A percentile compares a stretch with the other conserved stretches of the same genome.
Evolutionary conservation across 208 protist genomes (phyloP).

Genomic region (Herpetomonas samuelpessoai): DNA sequence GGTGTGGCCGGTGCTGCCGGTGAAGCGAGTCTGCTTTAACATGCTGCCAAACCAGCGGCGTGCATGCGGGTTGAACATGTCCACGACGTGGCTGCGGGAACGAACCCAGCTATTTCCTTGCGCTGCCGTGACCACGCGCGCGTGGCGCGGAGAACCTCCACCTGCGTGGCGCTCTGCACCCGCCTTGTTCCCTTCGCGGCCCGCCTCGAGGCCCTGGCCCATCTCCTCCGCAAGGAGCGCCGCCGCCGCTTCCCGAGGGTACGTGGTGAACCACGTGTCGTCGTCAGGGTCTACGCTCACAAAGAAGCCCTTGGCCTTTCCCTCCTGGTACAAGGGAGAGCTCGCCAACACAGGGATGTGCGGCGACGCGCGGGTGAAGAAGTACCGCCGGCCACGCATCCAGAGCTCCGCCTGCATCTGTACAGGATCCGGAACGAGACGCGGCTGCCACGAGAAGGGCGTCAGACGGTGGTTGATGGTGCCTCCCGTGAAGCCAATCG

Average conservation of each 20-base stretch:
- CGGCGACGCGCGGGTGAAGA: constrained; percentile 96
- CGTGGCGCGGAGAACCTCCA: too few species aligned
- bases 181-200: too few species aligned
- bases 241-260: not conserved
- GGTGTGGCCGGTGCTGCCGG: constrained; percentile 88
- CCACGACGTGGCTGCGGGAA: constrained; percentile 85
- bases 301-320: constrained; percentile 58
- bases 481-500: constrained; percentile 17
- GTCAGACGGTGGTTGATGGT: constrained; percentile 19
- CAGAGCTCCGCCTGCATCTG: constrained; percentile 82
- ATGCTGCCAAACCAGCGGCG: constrained; percentile 87
- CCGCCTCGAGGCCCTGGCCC: too few species aligned
- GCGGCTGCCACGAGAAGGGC: constrained; percentile 44
- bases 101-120: constrained; percentile 33
- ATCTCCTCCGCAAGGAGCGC: not conserved
- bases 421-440: constrained; percentile 88
- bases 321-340: constrained; percentile 77
- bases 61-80: constrained; percentile 85
- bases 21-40: constrained; percentile 87
- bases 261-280: constrained; percentile 19
- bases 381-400: constrained; percentile 68
- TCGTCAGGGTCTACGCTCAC: constrained; percentile 62
- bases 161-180: too few species aligned
- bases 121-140: too few species aligned
- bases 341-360: constrained; percentile 89